phyloP scores from a whole-genome alignment of 2,329 filamentous ascomycete genomes.

The Cladophialophora chaetospira region DNA sequence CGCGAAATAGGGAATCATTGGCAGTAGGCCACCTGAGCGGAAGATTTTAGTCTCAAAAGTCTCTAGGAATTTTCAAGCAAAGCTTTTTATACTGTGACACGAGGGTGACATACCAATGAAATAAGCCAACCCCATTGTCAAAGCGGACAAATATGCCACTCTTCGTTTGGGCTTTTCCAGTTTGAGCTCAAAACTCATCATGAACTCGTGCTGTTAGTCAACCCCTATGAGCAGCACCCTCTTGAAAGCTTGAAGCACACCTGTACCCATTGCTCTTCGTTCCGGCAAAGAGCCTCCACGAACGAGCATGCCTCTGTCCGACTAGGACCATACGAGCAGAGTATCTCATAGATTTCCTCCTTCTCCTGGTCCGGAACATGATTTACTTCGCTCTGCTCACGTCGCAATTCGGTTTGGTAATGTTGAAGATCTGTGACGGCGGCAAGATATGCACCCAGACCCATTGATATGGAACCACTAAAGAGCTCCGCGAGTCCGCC shows the following conservation, averaged over 20 bases:
- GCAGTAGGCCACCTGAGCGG: neutral
- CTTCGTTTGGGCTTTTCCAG: neutral
- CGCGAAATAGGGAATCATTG: neutral
- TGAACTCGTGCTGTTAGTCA: neutral
- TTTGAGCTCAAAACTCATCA: neutral
- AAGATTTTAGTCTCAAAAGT: neutral
- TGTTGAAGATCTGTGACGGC: too few relatives aligned
- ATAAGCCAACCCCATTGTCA: neutral
- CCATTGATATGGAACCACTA: slow-evolving; percentile 76
- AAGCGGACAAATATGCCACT: neutral
- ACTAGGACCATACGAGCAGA: neutral
- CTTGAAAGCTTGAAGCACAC: neutral
- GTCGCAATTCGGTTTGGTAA: too few relatives aligned
- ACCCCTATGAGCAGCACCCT: neutral
- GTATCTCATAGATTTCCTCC: neutral
- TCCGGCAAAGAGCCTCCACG: neutral
- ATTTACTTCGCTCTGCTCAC: too few relatives aligned
- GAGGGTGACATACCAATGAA: neutral
- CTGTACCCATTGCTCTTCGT: neutral
- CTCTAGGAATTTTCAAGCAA: neutral
- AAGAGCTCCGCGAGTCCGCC: slow-evolving; percentile 75
- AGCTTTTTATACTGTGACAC: too few relatives aligned
- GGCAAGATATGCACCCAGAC: slow-evolving; percentile 72
- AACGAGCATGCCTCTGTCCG: neutral
- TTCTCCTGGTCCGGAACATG: too few relatives aligned